Evolutionary conservation across 202 grass and related monocot genomes (phyloP).

Genomic region (Dendrocalamus latiflorus): DNA sequence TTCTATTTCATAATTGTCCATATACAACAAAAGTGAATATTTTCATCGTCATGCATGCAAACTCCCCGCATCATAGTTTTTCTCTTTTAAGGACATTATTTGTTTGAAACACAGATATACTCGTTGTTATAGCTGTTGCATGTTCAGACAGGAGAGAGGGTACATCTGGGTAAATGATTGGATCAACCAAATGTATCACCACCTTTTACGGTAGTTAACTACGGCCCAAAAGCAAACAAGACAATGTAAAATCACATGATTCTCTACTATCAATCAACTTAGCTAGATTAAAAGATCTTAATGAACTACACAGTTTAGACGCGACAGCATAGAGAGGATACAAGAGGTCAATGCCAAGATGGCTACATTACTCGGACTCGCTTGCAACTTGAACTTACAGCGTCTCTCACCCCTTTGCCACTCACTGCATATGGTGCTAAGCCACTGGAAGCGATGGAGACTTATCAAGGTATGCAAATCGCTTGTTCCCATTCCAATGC

Average conservation of each 20-base stretch:
- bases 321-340: neutral
- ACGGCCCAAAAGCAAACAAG: neutral
- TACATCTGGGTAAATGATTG: neutral
- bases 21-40: neutral
- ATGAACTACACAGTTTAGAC: neutral
- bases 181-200: neutral
- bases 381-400: constrained; percentile 41
- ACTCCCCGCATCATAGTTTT: neutral
- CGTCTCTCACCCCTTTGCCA: constrained; percentile 53
- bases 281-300: neutral
- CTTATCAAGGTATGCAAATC: constrained; percentile 74
- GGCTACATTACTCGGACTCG: constrained; percentile 44
- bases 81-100: neutral
- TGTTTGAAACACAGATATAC: neutral
- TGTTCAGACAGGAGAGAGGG: no score
- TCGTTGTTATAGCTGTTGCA: neutral
- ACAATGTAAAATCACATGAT: neutral
- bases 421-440: constrained; percentile 65
- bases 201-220: neutral
- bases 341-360: neutral
- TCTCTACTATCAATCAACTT: neutral
- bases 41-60: neutral
- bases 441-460: constrained; percentile 77
- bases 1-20: neutral
- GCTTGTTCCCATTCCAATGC: constrained; percentile 66